Evolutionary conservation across 106 monocot species (phyloP), one percentile per base, ranked within the genome.

Genomic region (Allium fistulosum): DNA sequence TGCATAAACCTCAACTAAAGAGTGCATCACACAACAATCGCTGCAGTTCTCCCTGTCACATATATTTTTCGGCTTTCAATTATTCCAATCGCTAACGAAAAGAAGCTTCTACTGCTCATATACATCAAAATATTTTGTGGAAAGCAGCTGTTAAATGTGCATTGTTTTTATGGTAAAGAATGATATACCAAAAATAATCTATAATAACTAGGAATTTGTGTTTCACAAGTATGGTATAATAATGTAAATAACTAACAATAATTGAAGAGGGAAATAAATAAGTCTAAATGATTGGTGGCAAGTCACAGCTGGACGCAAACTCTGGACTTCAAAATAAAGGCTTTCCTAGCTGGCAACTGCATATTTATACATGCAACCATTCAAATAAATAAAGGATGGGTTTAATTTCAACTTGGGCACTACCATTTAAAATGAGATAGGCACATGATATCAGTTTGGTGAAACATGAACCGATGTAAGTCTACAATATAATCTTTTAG

Each of bases 261-360:
- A 67, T 67, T 67, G 53, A 67, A 67, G 67, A 10, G 7, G 18
- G 65, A 67, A 50, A 67, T 28, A 52, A 52, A 11, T 67, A 37
- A 3, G 67, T 67, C 37, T 28, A 47, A 67, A 67, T 67, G 67
- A 67, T 27, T 11, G 51, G 67, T 27, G 52, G 67, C 4, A 10
- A 27, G 67, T 13, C 12, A 67, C 67, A 51, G 67, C 67, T 67
- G 67, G 67, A 67, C 11, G 67, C 26, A 52, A 67, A 67, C 51
- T 49, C 22, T 53, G 50, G 52, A 52, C 53, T 53, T 51, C 67
- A 27, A 53, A 49, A 37, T 8, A 1, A 6, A 67, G 52, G 0
- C 26, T 53, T 67, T 49, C 65, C 17, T 5, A 16, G n/a, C 49
- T 65, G 49, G 65, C 65, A 49, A 14, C 18, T 11, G 0, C 8